These are phyloP conservation scores for Populus euphratica DNA, from an alignment of 345 rosid genomes.

Conservation along the genomic window DNA sequence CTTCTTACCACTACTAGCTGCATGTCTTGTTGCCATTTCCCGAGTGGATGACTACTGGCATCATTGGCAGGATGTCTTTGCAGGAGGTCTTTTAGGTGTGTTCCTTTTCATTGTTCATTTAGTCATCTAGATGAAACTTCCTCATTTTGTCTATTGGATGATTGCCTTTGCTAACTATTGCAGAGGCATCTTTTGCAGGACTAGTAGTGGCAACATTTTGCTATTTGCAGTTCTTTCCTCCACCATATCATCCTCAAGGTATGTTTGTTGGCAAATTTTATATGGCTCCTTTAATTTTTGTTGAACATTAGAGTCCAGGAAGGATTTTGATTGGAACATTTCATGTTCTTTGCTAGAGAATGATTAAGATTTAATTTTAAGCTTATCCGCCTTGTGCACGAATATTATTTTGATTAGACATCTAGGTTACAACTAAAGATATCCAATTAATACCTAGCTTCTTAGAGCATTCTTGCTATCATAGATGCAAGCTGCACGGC, in stretches of 20 bases:
- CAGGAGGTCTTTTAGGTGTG: slow-evolving; percentile 41
- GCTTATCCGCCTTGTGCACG: not conserved
- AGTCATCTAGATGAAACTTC: not conserved
- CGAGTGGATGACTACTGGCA: slow-evolving; percentile 52
- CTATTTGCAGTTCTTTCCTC: slow-evolving; percentile 73
- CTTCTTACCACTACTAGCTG: slow-evolving; percentile 30
- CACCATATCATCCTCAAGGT: slow-evolving; percentile 61
- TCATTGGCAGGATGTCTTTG: slow-evolving; percentile 47
- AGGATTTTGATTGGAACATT: not conserved
- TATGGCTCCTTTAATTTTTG: not conserved
- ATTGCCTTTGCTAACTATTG: slow-evolving; percentile 6
- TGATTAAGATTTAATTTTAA: too few species aligned
- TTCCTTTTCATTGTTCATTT: slow-evolving; percentile 2
- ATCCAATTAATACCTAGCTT: not conserved
- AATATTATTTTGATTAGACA: not conserved
- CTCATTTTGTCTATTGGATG: not conserved
- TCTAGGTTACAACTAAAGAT: not conserved
- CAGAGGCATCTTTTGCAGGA: slow-evolving; percentile 35
- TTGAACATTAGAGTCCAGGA: not conserved
- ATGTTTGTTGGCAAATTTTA: slow-evolving; percentile 3
- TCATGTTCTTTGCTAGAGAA: not conserved
- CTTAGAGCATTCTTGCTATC: too few species aligned
- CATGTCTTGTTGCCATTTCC: slow-evolving; percentile 41
- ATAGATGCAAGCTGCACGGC: too few species aligned
- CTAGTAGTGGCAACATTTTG: slow-evolving; percentile 53